Base-by-base conservation (phyloP, 179 eudicot species). In the Drosera spatulata region DNA sequence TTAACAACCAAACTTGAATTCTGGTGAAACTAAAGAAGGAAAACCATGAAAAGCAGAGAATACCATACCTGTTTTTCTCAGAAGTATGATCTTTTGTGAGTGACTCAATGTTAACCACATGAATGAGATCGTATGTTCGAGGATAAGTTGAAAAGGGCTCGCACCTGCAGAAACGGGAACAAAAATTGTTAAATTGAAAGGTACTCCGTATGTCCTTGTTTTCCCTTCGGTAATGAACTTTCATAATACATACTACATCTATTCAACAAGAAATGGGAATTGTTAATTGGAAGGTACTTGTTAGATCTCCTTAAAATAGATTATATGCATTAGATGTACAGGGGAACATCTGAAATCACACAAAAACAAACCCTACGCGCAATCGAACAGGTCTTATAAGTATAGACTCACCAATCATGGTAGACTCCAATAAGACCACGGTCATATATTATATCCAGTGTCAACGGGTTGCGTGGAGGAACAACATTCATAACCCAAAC, bases 91-190 rank as follows among this genome's bases (percentile, higher is more conserved):
- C 87, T 68, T 83, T 82, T 41, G 81, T 69, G 12, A 90, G 83
- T 37, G 96, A 80, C 71, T 87, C 96, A 11, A 87, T 75, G 62
- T 85, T 69, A 75, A 75, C 75, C 50, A 79, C 81, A 61, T 90
- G 96, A 51, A 90, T 82, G 10, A 90, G 76, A 76, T 90, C 97
- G 49, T 87, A 90, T 15, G 90, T 85, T 66, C 97, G 87, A 64
- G 97, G 97, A 81, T 90, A 90, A 37, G 95, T 87, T 41, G 97
- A 90, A 82, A 90, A 90, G 53, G 97, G 95, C 69, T 90, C 95
- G 45, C 97, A 90, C 97, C 97, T 90, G 69, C 62, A 61, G 67
- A 52, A 63, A 72, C 56, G 56, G 74, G 52, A 59, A 22, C 67
- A 3, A 61, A 54, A 66, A 51, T 56, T 53, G 57, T 62, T n/a